A percentile compares a stretch with the other conserved stretches of the same genome.
phyloP scores from a whole-genome alignment of 2,329 filamentous ascomycete genomes.

The Monilinia laxa region DNA sequence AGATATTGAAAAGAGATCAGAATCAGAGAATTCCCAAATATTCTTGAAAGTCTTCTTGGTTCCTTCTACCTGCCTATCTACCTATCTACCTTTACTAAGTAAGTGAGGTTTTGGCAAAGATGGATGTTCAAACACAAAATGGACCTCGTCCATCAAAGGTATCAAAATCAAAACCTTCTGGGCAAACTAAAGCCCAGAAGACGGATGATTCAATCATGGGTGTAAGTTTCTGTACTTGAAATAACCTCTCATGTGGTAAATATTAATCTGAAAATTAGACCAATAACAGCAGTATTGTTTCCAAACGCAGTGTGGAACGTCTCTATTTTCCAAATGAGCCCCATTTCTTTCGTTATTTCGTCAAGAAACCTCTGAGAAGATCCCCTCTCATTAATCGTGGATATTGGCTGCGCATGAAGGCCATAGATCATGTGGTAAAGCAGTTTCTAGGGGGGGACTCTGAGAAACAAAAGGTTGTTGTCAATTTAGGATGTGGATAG shows the following conservation, averaged over 20 bases:
- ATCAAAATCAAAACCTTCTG: conserved; percentile 3
- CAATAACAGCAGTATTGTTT: conserved; percentile 89
- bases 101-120: neutral
- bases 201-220: conserved; percentile 47
- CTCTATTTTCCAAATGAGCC: conserved; percentile 75
- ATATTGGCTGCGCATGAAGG: conserved; percentile 56
- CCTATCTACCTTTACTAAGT: neutral
- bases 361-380: conserved; percentile 76
- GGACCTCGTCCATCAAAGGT: conserved; percentile 15
- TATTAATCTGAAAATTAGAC: conserved; percentile 52
- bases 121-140: conserved; percentile 2
- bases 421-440: conserved; percentile 71
- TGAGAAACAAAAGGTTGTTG: conserved; percentile 65
- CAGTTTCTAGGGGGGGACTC: conserved; percentile 64
- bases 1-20: too few relatives aligned
- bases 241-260: neutral
- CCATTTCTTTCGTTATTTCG: conserved; percentile 86
- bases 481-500: conserved; percentile 91
- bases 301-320: conserved; percentile 88
- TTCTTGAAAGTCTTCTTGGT: neutral
- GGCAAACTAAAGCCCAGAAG: conserved; percentile 18
- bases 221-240: conserved; percentile 26
- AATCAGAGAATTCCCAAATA: too few relatives aligned
- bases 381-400: conserved; percentile 89
- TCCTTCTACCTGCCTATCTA: too few relatives aligned